Conservation (phyloP, 768 basidiomycete genomes). For the Sutorius australiensis region DNA sequence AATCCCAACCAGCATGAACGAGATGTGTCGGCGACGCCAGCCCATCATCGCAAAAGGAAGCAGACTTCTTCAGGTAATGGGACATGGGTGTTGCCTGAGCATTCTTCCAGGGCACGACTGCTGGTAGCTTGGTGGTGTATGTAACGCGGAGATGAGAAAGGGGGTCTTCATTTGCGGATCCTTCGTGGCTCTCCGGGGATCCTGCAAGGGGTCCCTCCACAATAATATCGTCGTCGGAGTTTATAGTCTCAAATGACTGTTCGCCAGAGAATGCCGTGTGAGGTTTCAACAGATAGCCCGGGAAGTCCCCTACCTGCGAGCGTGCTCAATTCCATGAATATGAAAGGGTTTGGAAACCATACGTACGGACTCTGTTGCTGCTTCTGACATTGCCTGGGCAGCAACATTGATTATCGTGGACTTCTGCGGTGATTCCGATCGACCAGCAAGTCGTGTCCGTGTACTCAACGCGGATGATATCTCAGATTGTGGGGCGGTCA, state of each 20-base stretch:
- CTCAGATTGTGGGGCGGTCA: constrained; percentile 25
- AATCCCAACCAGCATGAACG: constrained; percentile 57
- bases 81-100: constrained; percentile 33
- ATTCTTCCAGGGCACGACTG: constrained; percentile 34
- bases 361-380: constrained; percentile 31
- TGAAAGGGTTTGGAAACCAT: constrained; percentile 27
- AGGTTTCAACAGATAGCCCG: constrained; percentile 24
- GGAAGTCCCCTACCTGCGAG: constrained; percentile 30
- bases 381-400: constrained; percentile 24
- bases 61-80: constrained; percentile 37
- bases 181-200: constrained; percentile 29
- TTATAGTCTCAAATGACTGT: constrained; percentile 32
- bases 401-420: constrained; percentile 18
- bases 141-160: constrained; percentile 37
- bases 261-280: constrained; percentile 27
- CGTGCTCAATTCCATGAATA: constrained; percentile 25
- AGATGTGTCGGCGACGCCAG: constrained; percentile 46
- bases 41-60: constrained; percentile 37
- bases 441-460: constrained; percentile 30
- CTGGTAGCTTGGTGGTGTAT: constrained; percentile 32
- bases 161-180: constrained; percentile 29
- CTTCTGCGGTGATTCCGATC: constrained; percentile 35
- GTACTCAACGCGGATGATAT: constrained; percentile 27
- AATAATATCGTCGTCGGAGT: constrained; percentile 35
- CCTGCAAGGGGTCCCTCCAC: constrained; percentile 33